phyloP scores from a whole-genome alignment of 768 basidiomycete species.

The Suillus decipiens region DNA sequence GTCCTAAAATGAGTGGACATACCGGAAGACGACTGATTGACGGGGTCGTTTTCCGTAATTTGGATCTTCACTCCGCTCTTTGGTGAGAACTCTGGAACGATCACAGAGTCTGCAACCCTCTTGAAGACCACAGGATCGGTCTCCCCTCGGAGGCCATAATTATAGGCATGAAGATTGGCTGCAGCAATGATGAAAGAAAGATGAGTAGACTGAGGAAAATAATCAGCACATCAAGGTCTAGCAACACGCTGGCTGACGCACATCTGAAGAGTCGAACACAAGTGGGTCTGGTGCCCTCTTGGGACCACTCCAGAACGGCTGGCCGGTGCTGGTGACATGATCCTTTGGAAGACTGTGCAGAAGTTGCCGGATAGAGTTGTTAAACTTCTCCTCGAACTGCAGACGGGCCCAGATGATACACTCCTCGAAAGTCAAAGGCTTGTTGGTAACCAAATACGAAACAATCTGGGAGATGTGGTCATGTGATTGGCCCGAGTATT shows the following conservation, averaged over 20 bases:
- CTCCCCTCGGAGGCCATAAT: constrained; percentile 94
- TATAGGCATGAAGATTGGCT: constrained; percentile 96
- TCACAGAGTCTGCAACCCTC: constrained; percentile 79
- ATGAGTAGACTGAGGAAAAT: constrained; percentile 66
- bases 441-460: constrained; percentile 86
- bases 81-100: constrained; percentile 92
- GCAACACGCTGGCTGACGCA: constrained; percentile 41
- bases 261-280: constrained; percentile 83
- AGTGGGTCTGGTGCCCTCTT: constrained; percentile 95
- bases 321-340: constrained; percentile 85
- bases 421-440: constrained; percentile 95
- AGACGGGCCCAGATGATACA: constrained; percentile 96
- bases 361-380: constrained; percentile 90
- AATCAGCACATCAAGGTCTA: constrained; percentile 14
- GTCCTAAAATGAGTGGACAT: constrained; percentile 9
- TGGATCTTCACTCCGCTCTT: constrained; percentile 92
- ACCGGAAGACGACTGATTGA: constrained; percentile 50
- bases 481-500: constrained; percentile 88
- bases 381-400: constrained; percentile 93
- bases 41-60: constrained; percentile 90
- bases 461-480: constrained; percentile 89
- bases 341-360: constrained; percentile 95
- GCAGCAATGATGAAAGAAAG: constrained; percentile 88
- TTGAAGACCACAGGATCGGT: constrained; percentile 78
- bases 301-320: constrained; percentile 99